A percentile compares a stretch with the other conserved stretches of the same genome.
These are phyloP conservation scores for Apophysomyces sp. DNA, from an alignment of 371 early-diverging fungal species.

Conservation along the genomic window DNA sequence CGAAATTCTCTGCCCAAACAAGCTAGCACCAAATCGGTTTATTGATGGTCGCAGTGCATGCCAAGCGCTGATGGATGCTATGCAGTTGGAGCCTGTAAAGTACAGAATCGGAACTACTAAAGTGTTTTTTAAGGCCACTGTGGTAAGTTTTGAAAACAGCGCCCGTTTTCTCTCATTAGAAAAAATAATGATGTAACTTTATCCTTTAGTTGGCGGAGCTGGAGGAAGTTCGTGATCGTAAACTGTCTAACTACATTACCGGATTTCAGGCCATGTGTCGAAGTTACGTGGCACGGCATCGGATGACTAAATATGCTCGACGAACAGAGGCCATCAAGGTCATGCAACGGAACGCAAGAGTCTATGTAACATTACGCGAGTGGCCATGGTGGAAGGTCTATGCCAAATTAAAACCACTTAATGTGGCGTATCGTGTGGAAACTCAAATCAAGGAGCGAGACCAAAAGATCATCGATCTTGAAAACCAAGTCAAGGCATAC, in stretches of 20 bases:
- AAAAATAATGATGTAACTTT: background rate
- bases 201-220: conserved; percentile 81
- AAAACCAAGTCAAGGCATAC: conserved; percentile 42
- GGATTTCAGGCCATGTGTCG: conserved; percentile 89
- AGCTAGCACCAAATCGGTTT: conserved; percentile 76
- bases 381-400: conserved; percentile 98
- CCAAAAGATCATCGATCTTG: conserved; percentile 54
- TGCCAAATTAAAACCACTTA: conserved; percentile 95
- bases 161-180: background rate
- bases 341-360: conserved; percentile 90
- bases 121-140: conserved; percentile 99
- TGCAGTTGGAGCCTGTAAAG: conserved; percentile 73
- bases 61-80: conserved; percentile 68
- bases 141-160: conserved; percentile 53
- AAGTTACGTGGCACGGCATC: conserved; percentile 78
- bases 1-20: conserved; percentile 83
- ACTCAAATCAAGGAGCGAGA: conserved; percentile 53
- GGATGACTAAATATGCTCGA: conserved; percentile 68
- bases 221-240: conserved; percentile 92
- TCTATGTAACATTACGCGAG: conserved; percentile 86
- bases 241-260: conserved; percentile 79
- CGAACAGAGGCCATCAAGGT: conserved; percentile 85
- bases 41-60: conserved; percentile 88
- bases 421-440: conserved; percentile 83
- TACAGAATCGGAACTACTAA: conserved; percentile 95